Evolutionary conservation across 768 basidiomycete species (phyloP).

Genomic region (Candolleomyces efflorescens): DNA sequence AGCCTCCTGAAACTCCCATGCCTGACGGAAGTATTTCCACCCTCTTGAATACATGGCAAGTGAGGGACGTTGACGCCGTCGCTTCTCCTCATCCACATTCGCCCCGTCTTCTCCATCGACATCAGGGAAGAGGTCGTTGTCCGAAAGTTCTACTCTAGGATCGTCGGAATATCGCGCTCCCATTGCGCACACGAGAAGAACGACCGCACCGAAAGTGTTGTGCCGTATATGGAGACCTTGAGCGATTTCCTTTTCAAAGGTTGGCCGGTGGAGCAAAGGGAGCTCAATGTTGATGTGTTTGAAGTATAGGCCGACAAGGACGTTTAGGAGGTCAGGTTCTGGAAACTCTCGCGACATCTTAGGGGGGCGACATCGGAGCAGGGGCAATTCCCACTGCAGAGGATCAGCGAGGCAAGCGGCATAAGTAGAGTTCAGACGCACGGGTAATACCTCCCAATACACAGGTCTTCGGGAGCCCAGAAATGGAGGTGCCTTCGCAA

Average conservation of each 20-base stretch:
- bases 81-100: background rate
- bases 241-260: constrained; percentile 49
- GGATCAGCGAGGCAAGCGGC: background rate
- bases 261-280: constrained; percentile 65
- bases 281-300: constrained; percentile 39
- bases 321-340: constrained; percentile 39
- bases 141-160: constrained; percentile 28
- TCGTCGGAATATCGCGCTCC: constrained; percentile 56
- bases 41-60: constrained; percentile 38
- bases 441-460: constrained; percentile 25
- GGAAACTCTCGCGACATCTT: constrained; percentile 33
- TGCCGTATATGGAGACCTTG: constrained; percentile 46
- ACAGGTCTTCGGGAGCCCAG: constrained; percentile 47
- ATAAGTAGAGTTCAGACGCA: constrained; percentile 9
- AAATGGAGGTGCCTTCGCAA: constrained; percentile 32
- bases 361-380: constrained; percentile 14
- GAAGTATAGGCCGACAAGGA: constrained; percentile 60
- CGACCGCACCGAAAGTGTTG: constrained; percentile 44
- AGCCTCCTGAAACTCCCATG: constrained; percentile 46
- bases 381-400: constrained; percentile 34
- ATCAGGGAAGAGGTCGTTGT: constrained; percentile 17
- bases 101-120: background rate
- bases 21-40: constrained; percentile 59
- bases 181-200: constrained; percentile 63
- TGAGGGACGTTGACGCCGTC: background rate